Evolutionary conservation across 495 filamentous ascomycete genomes (phyloP).

Genomic region (Penicillium macrosclerotiorum): DNA sequence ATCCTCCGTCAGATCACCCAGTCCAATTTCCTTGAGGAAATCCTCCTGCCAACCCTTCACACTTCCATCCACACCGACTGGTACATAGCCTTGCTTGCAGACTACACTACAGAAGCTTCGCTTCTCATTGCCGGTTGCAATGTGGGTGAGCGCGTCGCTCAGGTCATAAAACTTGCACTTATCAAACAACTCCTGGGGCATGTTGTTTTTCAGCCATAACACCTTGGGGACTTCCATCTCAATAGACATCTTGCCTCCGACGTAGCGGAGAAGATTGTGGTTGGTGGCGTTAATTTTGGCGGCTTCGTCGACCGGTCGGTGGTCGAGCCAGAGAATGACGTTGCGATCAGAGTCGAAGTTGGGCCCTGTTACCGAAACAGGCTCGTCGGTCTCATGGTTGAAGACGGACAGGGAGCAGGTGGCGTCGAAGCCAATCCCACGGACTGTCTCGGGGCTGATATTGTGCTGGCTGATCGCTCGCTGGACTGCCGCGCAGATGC

Average conservation of each 20-base stretch:
- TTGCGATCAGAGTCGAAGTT: constrained; percentile 85
- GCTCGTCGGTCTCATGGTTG: constrained; percentile 81
- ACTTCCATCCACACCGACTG: constrained; percentile 92
- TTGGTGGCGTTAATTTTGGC: constrained; percentile 86
- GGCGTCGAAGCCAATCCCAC: constrained; percentile 93
- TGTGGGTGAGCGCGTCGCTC: constrained; percentile 87
- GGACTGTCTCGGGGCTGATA: constrained; percentile 67
- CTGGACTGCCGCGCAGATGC: constrained; percentile 80
- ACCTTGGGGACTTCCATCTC: constrained; percentile 99
- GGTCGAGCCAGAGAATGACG: constrained; percentile 89
- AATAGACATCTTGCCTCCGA: constrained; percentile 94
- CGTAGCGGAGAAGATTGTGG: constrained; percentile 91
- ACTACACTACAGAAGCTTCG: constrained; percentile 90
- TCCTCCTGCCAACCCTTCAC: constrained; percentile 98
- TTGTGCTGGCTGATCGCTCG: constrained; percentile 74
- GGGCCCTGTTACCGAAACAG: constrained; percentile 82
- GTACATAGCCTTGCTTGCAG: constrained; percentile 94
- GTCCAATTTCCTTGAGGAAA: constrained; percentile 79
- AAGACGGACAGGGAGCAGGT: constrained; percentile 95
- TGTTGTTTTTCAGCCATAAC: constrained; percentile 95
- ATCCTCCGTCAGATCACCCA: constrained; percentile 76
- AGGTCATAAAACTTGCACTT: constrained; percentile 96
- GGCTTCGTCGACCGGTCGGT: constrained; percentile 86
- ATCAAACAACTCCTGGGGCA: constrained; percentile 87
- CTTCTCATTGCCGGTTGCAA: constrained; percentile 92